A percentile compares a stretch with the other conserved stretches of the same genome.
These are phyloP conservation scores for Diaporthe sp. DNA, from an alignment of 2,329 filamentous ascomycete genomes.

Conservation along the genomic window DNA sequence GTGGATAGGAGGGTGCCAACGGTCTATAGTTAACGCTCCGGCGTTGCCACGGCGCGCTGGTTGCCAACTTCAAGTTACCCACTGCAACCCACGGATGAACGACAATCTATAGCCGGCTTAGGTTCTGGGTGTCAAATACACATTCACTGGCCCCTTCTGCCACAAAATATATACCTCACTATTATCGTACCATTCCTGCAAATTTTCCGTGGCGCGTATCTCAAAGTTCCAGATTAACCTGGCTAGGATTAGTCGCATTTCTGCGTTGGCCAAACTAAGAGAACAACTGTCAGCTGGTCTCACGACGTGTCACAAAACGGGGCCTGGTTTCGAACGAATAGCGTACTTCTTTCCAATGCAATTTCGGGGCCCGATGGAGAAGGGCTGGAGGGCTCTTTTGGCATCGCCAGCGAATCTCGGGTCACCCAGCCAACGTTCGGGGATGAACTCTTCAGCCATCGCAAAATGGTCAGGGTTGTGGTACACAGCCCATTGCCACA, in stretches of 20 bases:
- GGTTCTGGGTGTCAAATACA: background rate
- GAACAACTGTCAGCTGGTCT: background rate
- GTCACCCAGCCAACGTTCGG: constrained; percentile 41
- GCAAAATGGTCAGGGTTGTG: constrained; percentile 42
- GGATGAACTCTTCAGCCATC: constrained; percentile 39
- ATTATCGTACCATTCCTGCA: background rate
- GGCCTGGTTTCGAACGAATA: background rate
- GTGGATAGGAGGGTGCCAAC: too few relatives aligned
- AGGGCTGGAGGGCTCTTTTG: constrained; percentile 65
- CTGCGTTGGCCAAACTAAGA: constrained; percentile 8
- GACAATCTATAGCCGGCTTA: background rate
- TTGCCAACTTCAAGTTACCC: too few relatives aligned
- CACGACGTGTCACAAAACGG: background rate
- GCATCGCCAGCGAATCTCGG: constrained; percentile 13
- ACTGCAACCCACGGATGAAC: too few relatives aligned
- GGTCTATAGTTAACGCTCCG: too few relatives aligned
- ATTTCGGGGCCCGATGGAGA: constrained; percentile 95
- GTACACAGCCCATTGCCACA: constrained; percentile 42
- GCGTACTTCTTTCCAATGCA: constrained; percentile 71
- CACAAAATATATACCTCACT: background rate
- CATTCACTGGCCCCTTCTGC: constrained; percentile 2
- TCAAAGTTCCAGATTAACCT: constrained; percentile 18
- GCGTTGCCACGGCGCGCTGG: too few relatives aligned
- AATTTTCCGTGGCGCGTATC: background rate
- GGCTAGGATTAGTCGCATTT: background rate